Base-by-base conservation (phyloP, 139 green algal species). In the Tetradesmus obliquus region DNA sequence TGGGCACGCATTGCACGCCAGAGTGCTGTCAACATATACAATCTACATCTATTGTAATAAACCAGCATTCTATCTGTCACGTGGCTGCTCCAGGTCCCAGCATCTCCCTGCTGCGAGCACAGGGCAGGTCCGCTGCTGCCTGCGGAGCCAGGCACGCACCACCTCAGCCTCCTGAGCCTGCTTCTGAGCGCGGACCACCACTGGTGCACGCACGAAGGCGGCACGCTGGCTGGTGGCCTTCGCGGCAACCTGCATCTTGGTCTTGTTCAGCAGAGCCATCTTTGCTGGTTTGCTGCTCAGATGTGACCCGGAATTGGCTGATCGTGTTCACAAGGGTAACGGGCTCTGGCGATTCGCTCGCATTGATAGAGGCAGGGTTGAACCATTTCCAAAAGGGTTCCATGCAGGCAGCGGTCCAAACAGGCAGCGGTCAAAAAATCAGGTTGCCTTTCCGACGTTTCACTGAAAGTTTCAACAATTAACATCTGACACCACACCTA, bases 141-240 rank as follows among this genome's bases (percentile, higher is more conserved):
- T 76, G 66, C 66, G n/a, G 66, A n/a, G 66, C 66, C 66, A 54
- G 71, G 62, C 86, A 92, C 60, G 55, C 53, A 86, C 66, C 83
- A 92, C 69, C 62, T 71, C 91, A 66, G 62, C 58, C 86, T 90
- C 88, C 92, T 95, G 93, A 91, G 96, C 93, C 84, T 95, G 82
- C 66, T 93, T 88, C 92, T 94, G 90, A 24, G 95, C 95, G 71
- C 93, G 94, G 20, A 97, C 94, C 15, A 97, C 91, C 58, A 97
- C 94, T 51, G 95, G 71, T 76, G 90, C 81, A 82, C 92, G 92
- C 19, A 91, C 93, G 79, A 90, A 72, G 54, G 90, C 87, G 24
- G 92, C 79, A 76, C 66, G 66, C 66, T 76, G 66, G 32, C 84
- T 74, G 84, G 60, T 88, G 84, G 57, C 57, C 84, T 88, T 88